Base-by-base conservation (phyloP, 1,284 basidiomycete genomes). In the Chalciporus sp. region DNA sequence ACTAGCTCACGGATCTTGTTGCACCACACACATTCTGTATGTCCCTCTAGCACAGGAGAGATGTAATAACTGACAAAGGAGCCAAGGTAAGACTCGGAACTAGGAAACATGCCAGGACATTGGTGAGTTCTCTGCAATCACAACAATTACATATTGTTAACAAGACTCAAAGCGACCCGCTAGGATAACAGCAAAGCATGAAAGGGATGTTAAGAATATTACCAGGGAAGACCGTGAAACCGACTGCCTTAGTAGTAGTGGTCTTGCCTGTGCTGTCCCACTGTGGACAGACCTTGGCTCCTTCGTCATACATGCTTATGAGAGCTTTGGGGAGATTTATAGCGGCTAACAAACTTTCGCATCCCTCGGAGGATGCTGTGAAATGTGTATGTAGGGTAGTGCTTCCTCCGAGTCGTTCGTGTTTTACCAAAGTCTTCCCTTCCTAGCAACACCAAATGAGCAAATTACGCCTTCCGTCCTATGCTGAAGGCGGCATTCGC, bases 401-500 rank as follows among this genome's bases (percentile, higher is more conserved):
- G 6, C 23, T 3, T 23, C 23, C 23, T 23, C 23, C 23, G 6
- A 23, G 23, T 23, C 23, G 23, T 23, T 8, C 16, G 7, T 29
- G 42, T 55, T 52, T 65, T 62, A 50, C 48, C 41, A 42, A 53
- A 26, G 50, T 40, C 52, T 31, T 56, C 5, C 0, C 41, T 43
- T 58, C 0, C 26, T 53, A 65, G 61, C 52, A 58, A 35, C 26
- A 19, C 52, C 63, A 67, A 65, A 64, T 23, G 6, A 3, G 3
- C 31, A 61, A 23, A 62, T 43, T 43, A 47, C 26, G 6, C 23
- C 23, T n/a, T n/a, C n/a, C n/a, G n/a, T n/a, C n/a, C n/a, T n/a
- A n/a, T n/a, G n/a, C n/a, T n/a, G n/a, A n/a, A 23, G 23, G 23
- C 23, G 6, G 23, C 23, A 6, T 23, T 23, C 23, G 23, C 23